Conservation (phyloP, 2,329 filamentous ascomycete genomes). For the Calonectria multiphialidica region DNA sequence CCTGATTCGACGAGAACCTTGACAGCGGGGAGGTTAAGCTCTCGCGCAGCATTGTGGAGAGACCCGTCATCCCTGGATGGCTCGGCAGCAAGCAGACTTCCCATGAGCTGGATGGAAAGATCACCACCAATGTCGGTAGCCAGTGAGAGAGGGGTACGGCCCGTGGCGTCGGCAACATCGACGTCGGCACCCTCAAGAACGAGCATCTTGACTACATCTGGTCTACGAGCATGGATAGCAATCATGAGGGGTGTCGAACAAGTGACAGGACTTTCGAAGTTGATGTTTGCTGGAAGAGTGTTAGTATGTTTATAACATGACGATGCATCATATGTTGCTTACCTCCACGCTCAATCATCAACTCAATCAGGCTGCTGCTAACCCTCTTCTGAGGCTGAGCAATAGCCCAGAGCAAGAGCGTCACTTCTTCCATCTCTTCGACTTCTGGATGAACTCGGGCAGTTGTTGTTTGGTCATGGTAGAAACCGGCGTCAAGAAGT, state of each 20-base stretch:
- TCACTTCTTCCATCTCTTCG: conserved; percentile 66
- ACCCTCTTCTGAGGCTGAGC: conserved; percentile 73
- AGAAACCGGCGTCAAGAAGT: conserved; percentile 69
- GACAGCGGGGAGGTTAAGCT: conserved; percentile 69
- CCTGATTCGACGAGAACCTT: conserved; percentile 68
- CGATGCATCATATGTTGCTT: conserved; percentile 35
- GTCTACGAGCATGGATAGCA: conserved; percentile 66
- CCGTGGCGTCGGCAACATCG: conserved; percentile 67
- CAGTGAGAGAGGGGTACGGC: conserved; percentile 71
- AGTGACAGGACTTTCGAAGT: conserved; percentile 64
- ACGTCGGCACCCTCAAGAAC: conserved; percentile 71
- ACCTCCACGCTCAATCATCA: conserved; percentile 63
- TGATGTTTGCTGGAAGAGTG: conserved; percentile 62
- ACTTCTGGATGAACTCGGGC: conserved; percentile 58
- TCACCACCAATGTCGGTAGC: conserved; percentile 68
- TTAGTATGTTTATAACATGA: conserved; percentile 24
- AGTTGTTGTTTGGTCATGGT: conserved; percentile 65
- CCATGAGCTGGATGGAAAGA: conserved; percentile 65
- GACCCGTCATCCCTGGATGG: conserved; percentile 74
- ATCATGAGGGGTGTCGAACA: conserved; percentile 70
- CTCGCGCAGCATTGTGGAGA: conserved; percentile 73
- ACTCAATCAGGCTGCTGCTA: conserved; percentile 67
- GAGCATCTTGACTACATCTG: conserved; percentile 69
- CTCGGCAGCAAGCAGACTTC: conserved; percentile 65
- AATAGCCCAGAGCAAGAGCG: conserved; percentile 71